These are phyloP conservation scores for Rutstroemia sp. DNA, from an alignment of 2,329 filamentous ascomycete genomes.

Conservation along the genomic window DNA sequence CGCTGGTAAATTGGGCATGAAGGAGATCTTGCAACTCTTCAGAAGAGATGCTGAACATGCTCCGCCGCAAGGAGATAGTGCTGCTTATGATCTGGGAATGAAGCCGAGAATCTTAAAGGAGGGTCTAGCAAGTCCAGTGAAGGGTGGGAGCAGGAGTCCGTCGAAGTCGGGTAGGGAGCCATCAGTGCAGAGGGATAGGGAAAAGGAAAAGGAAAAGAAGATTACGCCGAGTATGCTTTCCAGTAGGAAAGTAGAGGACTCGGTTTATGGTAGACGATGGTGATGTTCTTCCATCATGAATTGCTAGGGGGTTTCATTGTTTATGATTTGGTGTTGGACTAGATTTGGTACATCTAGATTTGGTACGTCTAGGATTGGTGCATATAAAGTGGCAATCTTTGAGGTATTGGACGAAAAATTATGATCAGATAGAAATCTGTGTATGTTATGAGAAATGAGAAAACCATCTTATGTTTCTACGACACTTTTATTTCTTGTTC, in stretches of 20 bases:
- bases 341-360: neutral
- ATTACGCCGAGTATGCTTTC: conserved; percentile 15
- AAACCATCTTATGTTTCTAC: too few relatives aligned
- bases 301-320: too few relatives aligned
- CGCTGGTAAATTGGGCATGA: conserved; percentile 77
- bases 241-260: conserved; percentile 19
- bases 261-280: conserved; percentile 29
- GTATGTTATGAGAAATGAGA: too few relatives aligned
- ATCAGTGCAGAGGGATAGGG: conserved; percentile 8
- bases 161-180: conserved; percentile 11
- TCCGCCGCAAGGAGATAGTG: conserved; percentile 11
- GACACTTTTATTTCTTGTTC: too few relatives aligned
- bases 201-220: conserved; percentile 2
- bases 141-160: conserved; percentile 2
- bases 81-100: conserved; percentile 18
- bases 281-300: conserved; percentile 6
- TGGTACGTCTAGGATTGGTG: neutral
- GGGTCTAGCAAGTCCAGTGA: conserved; percentile 1
- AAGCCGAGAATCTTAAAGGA: conserved; percentile 28
- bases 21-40: conserved; percentile 89
- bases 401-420: too few relatives aligned
- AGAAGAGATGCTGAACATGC: conserved; percentile 28
- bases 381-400: too few relatives aligned
- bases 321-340: neutral
- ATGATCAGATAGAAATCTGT: too few relatives aligned